Percentiles rank a stretch among this genome's conserved stretches.
phyloP scores from a whole-genome alignment of 2,329 filamentous ascomycete species.

The Septoria petroselini region DNA sequence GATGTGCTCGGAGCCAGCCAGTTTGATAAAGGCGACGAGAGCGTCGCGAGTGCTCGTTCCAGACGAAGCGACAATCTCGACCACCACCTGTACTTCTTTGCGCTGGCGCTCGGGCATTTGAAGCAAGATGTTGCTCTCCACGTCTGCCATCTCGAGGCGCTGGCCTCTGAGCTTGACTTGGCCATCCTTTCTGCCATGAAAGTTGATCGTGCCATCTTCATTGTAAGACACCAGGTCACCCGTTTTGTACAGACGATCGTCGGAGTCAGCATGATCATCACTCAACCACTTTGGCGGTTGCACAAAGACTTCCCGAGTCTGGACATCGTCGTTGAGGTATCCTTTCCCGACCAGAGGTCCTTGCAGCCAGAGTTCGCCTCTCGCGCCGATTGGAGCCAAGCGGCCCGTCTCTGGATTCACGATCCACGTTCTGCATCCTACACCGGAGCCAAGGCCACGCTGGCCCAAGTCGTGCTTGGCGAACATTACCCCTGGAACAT shows the following conservation, averaged over 20 bases:
- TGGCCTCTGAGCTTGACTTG: conserved; percentile 66
- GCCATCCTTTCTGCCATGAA: conserved; percentile 56
- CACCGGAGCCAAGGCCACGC: neutral
- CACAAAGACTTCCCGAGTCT: neutral
- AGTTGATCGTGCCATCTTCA: conserved; percentile 45
- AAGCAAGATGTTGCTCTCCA: conserved; percentile 41
- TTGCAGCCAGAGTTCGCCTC: conserved; percentile 11
- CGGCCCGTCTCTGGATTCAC: conserved; percentile 14
- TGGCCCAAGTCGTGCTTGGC: conserved; percentile 6
- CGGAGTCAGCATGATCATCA: neutral
- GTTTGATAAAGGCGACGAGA: neutral
- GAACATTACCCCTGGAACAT: conserved; percentile 1
- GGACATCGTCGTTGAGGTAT: conserved; percentile 16
- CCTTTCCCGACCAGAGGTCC: conserved; percentile 10
- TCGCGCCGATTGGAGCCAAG: conserved; percentile 12
- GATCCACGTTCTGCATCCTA: conserved; percentile 16
- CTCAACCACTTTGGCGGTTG: neutral
- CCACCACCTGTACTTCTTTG: neutral
- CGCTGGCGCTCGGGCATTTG: neutral
- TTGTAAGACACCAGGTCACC: conserved; percentile 57
- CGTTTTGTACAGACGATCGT: conserved; percentile 38
- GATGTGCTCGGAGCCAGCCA: conserved; percentile 1
- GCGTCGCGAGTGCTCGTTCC: neutral
- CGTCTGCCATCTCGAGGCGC: conserved; percentile 58
- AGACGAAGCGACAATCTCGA: neutral